These are phyloP conservation scores for Phialemonium atrogriseum DNA, from an alignment of 2,329 filamentous ascomycete species.

Conservation along the genomic window DNA sequence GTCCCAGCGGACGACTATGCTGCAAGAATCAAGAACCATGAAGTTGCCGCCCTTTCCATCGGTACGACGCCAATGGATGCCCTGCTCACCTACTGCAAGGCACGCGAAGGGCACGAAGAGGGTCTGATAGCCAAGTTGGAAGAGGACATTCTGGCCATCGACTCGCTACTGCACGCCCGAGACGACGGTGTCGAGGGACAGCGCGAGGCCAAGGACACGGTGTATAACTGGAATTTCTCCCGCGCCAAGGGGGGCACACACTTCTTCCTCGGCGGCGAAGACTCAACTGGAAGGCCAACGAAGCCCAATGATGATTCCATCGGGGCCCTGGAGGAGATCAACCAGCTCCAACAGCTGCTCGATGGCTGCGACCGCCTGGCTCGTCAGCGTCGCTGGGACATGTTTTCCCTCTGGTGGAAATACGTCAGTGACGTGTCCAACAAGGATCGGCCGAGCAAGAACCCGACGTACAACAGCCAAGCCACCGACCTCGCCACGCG, in stretches of 20 bases:
- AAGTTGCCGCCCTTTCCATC: constrained; percentile 17
- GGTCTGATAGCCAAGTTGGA: constrained; percentile 13
- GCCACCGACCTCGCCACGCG: too few relatives aligned
- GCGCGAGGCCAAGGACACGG: constrained; percentile 17
- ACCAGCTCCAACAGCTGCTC: constrained; percentile 14
- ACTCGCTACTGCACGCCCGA: constrained; percentile 17
- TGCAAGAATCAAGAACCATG: constrained; percentile 19
- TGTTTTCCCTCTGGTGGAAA: constrained; percentile 33
- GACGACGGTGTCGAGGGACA: constrained; percentile 25
- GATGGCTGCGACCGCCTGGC: constrained; percentile 13
- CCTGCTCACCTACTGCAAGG: constrained; percentile 22
- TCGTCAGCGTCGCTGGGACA: constrained; percentile 23
- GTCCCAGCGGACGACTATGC: too few relatives aligned
- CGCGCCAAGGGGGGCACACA: constrained; percentile 16
- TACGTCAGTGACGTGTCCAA: too few relatives aligned
- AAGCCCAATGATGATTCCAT: not conserved
- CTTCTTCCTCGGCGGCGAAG: constrained; percentile 17
- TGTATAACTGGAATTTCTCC: constrained; percentile 22
- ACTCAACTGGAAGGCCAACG: constrained; percentile 6
- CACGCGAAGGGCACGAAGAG: constrained; percentile 4
- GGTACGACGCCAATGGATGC: constrained; percentile 30
- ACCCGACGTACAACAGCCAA: too few relatives aligned
- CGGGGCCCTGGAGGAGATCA: constrained; percentile 11
- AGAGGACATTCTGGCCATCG: constrained; percentile 18
- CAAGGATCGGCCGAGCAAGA: too few relatives aligned